A percentile compares a stretch with the other conserved stretches of the same genome.
These are phyloP conservation scores for Tilletia indica DNA, from an alignment of 1,284 basidiomycete genomes.

Conservation along the genomic window DNA sequence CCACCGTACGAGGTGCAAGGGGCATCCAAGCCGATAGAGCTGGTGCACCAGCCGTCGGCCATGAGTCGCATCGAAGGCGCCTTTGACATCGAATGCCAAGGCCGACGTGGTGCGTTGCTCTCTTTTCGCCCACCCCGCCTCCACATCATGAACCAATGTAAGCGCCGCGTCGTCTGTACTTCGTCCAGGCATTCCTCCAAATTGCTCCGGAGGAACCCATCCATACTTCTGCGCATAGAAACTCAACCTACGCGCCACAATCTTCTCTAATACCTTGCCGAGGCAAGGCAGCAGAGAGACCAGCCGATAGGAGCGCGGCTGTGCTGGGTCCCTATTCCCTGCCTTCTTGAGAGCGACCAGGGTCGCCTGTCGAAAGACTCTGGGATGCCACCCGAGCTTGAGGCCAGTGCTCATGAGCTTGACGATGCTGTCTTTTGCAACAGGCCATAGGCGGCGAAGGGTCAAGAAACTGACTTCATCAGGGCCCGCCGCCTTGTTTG, in stretches of 20 bases:
- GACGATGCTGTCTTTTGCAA: not conserved
- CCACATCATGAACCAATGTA: too few species aligned
- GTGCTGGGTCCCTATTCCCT: slow-evolving; percentile 7
- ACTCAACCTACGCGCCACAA: not conserved
- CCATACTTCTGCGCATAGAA: not conserved
- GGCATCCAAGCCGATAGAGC: not conserved
- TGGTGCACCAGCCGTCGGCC: too few species aligned
- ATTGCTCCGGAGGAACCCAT: not conserved
- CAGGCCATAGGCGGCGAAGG: too few species aligned
- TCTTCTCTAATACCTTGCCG: slow-evolving; percentile 12
- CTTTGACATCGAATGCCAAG: too few species aligned
- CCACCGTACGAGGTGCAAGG: not conserved
- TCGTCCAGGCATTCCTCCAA: too few species aligned
- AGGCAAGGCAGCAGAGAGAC: not conserved
- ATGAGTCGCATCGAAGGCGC: too few species aligned
- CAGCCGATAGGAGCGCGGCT: not conserved
- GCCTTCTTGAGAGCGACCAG: not conserved
- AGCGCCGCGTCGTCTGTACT: too few species aligned
- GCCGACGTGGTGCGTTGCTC: too few species aligned
- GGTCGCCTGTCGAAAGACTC: not conserved
- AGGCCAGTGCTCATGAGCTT: not conserved
- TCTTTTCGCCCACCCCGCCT: too few species aligned
- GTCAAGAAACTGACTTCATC: too few species aligned
- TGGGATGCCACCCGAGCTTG: not conserved
- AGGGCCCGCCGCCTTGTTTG: too few species aligned